Evolutionary conservation across 2,329 filamentous ascomycete species (phyloP), one percentile per base, ranked within the genome.

Genomic region (Claviceps purpurea): DNA sequence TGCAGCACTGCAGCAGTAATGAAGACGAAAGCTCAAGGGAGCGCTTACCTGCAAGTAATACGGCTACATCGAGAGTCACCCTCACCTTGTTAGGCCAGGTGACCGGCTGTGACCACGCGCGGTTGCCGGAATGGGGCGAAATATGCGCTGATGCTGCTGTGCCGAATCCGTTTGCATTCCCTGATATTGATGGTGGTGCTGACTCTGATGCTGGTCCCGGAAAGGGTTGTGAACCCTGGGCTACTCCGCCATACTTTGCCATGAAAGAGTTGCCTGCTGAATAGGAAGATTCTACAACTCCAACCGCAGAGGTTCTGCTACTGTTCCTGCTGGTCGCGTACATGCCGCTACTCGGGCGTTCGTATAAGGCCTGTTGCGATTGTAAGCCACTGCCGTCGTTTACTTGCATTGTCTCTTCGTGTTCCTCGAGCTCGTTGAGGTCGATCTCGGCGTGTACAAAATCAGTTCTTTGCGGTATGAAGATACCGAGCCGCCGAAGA

Each of bases 401-500:
- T 10, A 13, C 18, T 22, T 4, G 34, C 5, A 37, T n/a, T 16
- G 30, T 16, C 10, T 43, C n/a, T 13, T 40, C 47, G 40, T 49
- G n/a, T 14, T 14, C n/a, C 18, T 40, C 48, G 7, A 78, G 72
- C 2, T 70, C 67, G 3, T 61, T 60, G 0, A 70, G 58, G 47
- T 77, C 72, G 22, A 85, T 65, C 48, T 84, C 74, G 8, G 77
- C 76, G 47, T 77, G 75, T 1, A 85, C 71, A 51, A 77, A 81
- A 18, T 85, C 81, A 10, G 76, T 72, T 10, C 73, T 70, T 0
- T 77, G 74, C 10, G 84, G 77, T 50, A 89, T 80, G 46, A 71
- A 63, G 34, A 89, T 77, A 5, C 82, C 82, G 34, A 77, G 76
- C 49, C 77, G 73, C 42, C 75, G 75, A 2, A 94, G 69, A 61